phyloP scores from a whole-genome alignment of 2,329 filamentous ascomycete genomes.

The Cladosporium austrohemisphaericum region DNA sequence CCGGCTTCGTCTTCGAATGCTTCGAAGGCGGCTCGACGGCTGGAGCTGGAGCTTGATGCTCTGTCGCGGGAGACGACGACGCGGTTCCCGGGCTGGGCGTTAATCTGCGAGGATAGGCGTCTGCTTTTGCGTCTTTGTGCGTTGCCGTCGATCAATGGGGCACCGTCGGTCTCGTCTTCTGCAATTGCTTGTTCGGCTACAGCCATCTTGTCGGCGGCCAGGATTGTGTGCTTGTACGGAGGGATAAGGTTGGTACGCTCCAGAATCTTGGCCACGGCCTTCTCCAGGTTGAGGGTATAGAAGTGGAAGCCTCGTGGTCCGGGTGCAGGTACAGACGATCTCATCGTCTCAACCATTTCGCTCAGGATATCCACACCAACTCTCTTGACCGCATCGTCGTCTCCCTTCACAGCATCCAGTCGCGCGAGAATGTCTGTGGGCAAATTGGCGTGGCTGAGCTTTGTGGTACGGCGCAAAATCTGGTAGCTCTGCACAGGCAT shows the following conservation, averaged over 20 bases:
- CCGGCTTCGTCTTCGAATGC: conserved; percentile 73
- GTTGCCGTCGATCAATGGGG: conserved; percentile 38
- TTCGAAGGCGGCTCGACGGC: conserved; percentile 54
- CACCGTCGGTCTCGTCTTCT: conserved; percentile 39
- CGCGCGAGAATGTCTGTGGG: conserved; percentile 67
- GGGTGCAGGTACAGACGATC: conserved; percentile 46
- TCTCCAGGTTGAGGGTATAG: conserved; percentile 94
- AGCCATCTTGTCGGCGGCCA: conserved; percentile 37
- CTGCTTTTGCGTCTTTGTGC: conserved; percentile 20
- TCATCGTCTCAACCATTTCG: conserved; percentile 78
- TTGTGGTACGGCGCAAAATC: conserved; percentile 89
- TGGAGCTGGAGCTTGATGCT: conserved; percentile 50
- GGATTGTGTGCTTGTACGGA: conserved; percentile 30
- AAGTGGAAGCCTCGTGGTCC: conserved; percentile 85
- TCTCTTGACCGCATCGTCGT: conserved; percentile 77
- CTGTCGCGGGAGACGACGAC: conserved; percentile 67
- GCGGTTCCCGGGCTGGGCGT: conserved; percentile 81
- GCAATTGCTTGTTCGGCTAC: conserved; percentile 44
- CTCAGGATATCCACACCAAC: conserved; percentile 77
- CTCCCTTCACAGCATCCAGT: conserved; percentile 68
- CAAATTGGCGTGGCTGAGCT: conserved; percentile 84
- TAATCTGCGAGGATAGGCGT: conserved; percentile 71
- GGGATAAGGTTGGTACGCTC: conserved; percentile 84
- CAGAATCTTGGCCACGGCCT: conserved; percentile 88
- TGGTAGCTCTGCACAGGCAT: conserved; percentile 99